Base-by-base conservation (phyloP, 371 early-diverging fungal species). In the Polyrhizophydium stewartii region DNA sequence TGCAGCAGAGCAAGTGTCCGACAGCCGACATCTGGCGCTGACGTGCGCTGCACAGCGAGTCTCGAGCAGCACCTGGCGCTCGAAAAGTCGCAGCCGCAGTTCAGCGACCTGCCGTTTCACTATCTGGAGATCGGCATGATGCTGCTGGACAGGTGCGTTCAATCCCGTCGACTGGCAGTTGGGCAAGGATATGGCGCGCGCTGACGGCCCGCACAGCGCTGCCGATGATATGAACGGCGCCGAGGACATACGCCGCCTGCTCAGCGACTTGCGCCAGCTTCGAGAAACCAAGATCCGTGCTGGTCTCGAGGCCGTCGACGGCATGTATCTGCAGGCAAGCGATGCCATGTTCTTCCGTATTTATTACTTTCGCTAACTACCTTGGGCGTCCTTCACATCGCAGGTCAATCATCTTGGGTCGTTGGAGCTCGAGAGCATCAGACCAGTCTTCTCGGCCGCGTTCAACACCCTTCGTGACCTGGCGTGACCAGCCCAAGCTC, bases 231-330 rank as follows among this genome's bases (percentile, higher is more conserved):
- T 94, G 25, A 86, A 86, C 0, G 78, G 88, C 40, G 77, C 88
- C 17, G 88, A 87, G 55, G 69, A 74, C 9, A 78, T 93, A 9
- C 82, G 88, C 31, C 83, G 78, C 22, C 67, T 91, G 56, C 67
- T 95, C 17, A 89, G 91, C 68, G 91, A 93, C 67, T 72, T 94
- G 57, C 82, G 92, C 45, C 93, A 94, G 72, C 75, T 85, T n/a
- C 77, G 96, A 33, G 88, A 89, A 62, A 79, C 81, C 59, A 95
- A 95, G 72, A 84, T 91, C 6, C 81, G 88, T 50, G 62, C 72
- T 21, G 92, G 92, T 79, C 67, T 92, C 22, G 67, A 65, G n/a
- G 75, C 67, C 38, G 70, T 92, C 7, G 87, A 87, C 66, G 71
- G 81, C 46, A 69, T 72, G 45, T 87, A 87, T 69, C 76, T 92